These are phyloP conservation scores for Aspergillus neoniger DNA, from an alignment of 2,329 filamentous ascomycete genomes.

Conservation along the genomic window DNA sequence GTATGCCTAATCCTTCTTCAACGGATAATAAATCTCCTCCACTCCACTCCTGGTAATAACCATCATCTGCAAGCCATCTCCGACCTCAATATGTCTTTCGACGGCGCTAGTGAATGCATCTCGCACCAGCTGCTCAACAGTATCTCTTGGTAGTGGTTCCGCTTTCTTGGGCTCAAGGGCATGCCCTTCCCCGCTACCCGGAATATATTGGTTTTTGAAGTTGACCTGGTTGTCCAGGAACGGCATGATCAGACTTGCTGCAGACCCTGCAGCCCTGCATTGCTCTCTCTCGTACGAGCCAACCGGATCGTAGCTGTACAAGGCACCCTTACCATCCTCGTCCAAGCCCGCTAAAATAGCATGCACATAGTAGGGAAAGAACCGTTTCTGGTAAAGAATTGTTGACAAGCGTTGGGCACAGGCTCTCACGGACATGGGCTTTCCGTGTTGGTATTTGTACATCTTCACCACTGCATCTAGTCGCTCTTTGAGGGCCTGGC, in stretches of 20 bases:
- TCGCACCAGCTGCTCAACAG: constrained; percentile 85
- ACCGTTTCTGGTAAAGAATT: constrained; percentile 94
- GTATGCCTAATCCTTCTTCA: constrained; percentile 80
- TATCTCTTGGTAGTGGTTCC: constrained; percentile 68
- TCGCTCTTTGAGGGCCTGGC: constrained; percentile 88
- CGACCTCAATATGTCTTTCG: constrained; percentile 98
- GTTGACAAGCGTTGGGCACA: constrained; percentile 94
- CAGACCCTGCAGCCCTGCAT: constrained; percentile 89
- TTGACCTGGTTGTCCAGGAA: constrained; percentile 99
- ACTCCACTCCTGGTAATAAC: constrained; percentile 86
- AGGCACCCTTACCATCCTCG: constrained; percentile 87
- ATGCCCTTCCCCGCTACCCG: constrained; percentile 81
- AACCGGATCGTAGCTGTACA: constrained; percentile 97
- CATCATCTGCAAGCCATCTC: constrained; percentile 93
- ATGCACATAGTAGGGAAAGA: constrained; percentile 98
- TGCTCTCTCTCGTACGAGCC: constrained; percentile 97
- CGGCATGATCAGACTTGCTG: constrained; percentile 94
- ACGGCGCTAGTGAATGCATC: constrained; percentile 98
- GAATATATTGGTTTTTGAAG: constrained; percentile 97
- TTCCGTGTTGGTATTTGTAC: constrained; percentile 97
- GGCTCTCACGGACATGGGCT: constrained; percentile 90
- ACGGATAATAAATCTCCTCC: constrained; percentile 75
- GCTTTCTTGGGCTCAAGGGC: constrained; percentile 63
- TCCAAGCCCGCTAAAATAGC: constrained; percentile 93
- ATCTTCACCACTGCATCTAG: constrained; percentile 96